Conservation (phyloP, 2,329 filamentous ascomycete species). For the Botrytis porri region DNA sequence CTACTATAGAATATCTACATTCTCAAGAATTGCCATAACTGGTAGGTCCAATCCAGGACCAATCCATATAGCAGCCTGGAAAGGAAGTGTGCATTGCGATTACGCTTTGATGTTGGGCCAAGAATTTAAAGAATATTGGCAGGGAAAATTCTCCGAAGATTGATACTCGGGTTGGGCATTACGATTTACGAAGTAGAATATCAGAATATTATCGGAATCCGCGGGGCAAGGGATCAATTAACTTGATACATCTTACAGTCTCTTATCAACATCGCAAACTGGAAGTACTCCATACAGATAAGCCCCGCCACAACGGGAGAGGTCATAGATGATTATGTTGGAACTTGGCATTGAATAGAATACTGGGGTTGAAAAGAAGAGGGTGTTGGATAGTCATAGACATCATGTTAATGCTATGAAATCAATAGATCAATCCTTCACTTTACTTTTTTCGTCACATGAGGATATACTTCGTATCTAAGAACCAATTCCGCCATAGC, state of each 20-base stretch:
- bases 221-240: not conserved
- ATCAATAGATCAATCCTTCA: not conserved
- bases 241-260: not conserved
- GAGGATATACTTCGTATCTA: not conserved
- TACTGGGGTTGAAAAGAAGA: not conserved
- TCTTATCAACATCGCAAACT: not conserved
- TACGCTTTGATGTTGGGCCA: not conserved
- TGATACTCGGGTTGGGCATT: not conserved
- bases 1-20: not conserved
- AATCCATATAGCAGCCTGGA: too few relatives aligned
- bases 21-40: not conserved
- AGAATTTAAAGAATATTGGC: not conserved
- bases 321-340: too few relatives aligned
- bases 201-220: not conserved
- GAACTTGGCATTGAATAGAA: not conserved
- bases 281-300: not conserved
- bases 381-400: not conserved
- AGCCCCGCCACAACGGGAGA: not conserved
- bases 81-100: not conserved
- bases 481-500: not conserved
- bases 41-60: too few relatives aligned
- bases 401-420: not conserved
- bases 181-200: too few relatives aligned
- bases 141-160: not conserved
- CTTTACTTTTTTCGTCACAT: not conserved